These are phyloP conservation scores for Psilocybe cubensis DNA, from an alignment of 768 basidiomycete genomes.

Conservation along the genomic window DNA sequence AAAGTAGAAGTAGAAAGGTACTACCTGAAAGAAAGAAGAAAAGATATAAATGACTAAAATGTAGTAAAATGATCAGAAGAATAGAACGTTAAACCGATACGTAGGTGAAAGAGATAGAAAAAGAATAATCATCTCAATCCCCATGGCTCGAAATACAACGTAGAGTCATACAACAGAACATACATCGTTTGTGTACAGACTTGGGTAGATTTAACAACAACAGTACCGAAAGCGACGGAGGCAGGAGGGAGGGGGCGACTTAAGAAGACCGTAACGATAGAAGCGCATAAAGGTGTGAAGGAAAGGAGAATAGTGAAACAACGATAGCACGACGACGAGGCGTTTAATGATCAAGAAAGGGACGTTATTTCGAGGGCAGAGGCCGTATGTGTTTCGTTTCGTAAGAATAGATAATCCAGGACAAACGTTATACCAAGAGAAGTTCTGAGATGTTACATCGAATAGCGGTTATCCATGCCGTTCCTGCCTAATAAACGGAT, in stretches of 20 bases:
- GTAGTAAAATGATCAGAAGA: conserved; percentile 2
- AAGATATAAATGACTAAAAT: conserved; percentile 8
- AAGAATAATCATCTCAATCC: conserved; percentile 1
- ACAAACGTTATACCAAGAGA: conserved; percentile 22
- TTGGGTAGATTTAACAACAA: conserved; percentile 24
- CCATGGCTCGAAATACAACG: conserved; percentile 16
- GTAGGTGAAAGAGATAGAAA: neutral
- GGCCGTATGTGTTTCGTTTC: conserved; percentile 24
- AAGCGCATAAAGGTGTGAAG: neutral
- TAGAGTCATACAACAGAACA: conserved; percentile 25
- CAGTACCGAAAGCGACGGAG: conserved; percentile 27
- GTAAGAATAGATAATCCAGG: conserved; percentile 22
- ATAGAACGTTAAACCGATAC: conserved; percentile 1
- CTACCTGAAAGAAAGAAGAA: conserved; percentile 1
- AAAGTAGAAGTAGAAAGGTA: neutral
- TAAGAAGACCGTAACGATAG: conserved; percentile 13
- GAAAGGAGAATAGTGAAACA: conserved; percentile 13
- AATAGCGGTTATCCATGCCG: conserved; percentile 15
- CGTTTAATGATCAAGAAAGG: conserved; percentile 17
- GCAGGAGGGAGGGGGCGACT: conserved; percentile 9
- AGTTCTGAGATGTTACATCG: conserved; percentile 20
- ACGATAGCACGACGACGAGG: conserved; percentile 23
- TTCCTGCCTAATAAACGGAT: conserved; percentile 13
- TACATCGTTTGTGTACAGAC: conserved; percentile 28
- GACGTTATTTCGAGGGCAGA: conserved; percentile 16